Percentiles rank a stretch among this genome's conserved stretches.
These are phyloP conservation scores for Salix exigua DNA, from an alignment of 345 rosid genomes.

Conservation along the genomic window DNA sequence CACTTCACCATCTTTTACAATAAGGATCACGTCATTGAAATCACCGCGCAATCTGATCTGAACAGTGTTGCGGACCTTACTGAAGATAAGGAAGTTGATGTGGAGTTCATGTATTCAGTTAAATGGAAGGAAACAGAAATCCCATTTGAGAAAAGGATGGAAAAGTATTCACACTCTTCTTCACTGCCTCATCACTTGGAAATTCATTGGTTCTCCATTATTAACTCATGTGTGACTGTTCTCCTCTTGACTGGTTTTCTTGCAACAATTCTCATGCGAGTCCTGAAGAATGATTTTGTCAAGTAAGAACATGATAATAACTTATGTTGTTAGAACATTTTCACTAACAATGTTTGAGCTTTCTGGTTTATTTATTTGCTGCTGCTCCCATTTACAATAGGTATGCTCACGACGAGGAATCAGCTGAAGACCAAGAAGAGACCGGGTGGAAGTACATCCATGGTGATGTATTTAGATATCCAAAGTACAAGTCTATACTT, in stretches of 20 bases:
- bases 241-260: conserved; percentile 34
- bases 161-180: conserved; percentile 28
- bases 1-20: conserved; percentile 24
- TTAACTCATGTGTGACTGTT: conserved; percentile 31
- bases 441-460: conserved; percentile 37
- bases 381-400: not conserved
- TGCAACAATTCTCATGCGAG: conserved; percentile 34
- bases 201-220: conserved; percentile 35
- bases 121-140: conserved; percentile 32
- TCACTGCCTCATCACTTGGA: conserved; percentile 33
- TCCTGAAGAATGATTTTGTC: conserved; percentile 32
- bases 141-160: conserved; percentile 32
- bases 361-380: not conserved
- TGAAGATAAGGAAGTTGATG: conserved; percentile 28
- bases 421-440: conserved; percentile 33
- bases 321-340: not conserved
- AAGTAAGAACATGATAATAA: conserved; percentile 8
- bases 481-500: conserved; percentile 25
- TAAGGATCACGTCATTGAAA: conserved; percentile 32
- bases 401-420: conserved; percentile 31
- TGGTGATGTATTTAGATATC: conserved; percentile 32
- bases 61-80: conserved; percentile 23
- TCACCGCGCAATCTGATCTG: conserved; percentile 17
- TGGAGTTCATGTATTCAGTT: conserved; percentile 23
- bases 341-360: not conserved